Base-by-base conservation (phyloP, 2,329 filamentous ascomycete species). In the Chaetomiaceae sp. region DNA sequence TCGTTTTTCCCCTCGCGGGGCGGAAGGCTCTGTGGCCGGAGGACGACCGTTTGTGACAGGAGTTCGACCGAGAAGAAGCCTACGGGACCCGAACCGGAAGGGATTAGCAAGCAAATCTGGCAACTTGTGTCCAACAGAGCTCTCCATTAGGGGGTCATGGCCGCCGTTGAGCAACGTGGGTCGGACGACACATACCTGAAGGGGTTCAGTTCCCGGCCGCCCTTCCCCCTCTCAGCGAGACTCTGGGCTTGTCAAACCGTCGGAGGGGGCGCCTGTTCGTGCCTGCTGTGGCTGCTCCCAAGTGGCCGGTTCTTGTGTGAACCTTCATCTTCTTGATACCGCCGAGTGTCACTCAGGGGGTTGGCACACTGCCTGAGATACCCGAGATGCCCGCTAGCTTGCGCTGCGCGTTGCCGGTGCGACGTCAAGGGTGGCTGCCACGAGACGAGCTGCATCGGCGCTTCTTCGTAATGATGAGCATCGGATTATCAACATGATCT, bases 21-120 rank as follows among this genome's bases (percentile, higher is more conserved):
- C 42, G 46, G 29, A 31, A 31, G 42, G 20, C 36, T 37, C 47
- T 49, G 59, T 61, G 57, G 53, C 59, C 54, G 51, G 47, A 31
- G 46, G 34, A 33, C 33, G 43, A n/a, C 54, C 51, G 53, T 53
- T 52, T 51, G 60, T 65, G 57, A 53, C 54, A 53, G 58, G 53
- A 58, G 51, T 54, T 58, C 53, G 58, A 54, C 54, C 59, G 52
- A 57, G 58, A 38, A 52, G 19, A 53, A 55, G 51, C 42, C 55
- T 59, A 22, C 49, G 36, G 31, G 39, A 62, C 43, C 63, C 59
- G 43, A 66, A 67, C 59, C 23, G 66, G 67, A 63, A 68, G 55
- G 56, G 59, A 57, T 70, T 66, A 70, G 66, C 66, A 62, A 67
- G 63, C 61, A 53, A 56, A 65, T 62, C 45, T 58, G 63, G 65